Percentiles rank a stretch among this genome's conserved stretches.
Conservation (phyloP, 2,329 filamentous ascomycete genomes). For the Rhinocladiella mackenziei region DNA sequence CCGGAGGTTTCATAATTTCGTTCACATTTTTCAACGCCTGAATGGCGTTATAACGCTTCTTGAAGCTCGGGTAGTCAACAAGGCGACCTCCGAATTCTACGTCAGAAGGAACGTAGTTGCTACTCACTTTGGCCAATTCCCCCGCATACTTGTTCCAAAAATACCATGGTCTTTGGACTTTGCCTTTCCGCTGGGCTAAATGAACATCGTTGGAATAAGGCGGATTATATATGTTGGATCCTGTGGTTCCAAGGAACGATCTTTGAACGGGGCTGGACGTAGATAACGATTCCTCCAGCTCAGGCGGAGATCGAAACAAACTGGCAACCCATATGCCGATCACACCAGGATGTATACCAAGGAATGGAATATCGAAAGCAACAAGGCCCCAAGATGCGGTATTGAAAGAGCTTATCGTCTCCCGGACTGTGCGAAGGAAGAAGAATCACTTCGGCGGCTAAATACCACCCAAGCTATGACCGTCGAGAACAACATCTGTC, state of each 20-base stretch:
- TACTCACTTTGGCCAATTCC: slow-evolving; percentile 65
- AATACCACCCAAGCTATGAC: slow-evolving; percentile 87
- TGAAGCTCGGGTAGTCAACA: slow-evolving; percentile 69
- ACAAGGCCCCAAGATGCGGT: slow-evolving; percentile 76
- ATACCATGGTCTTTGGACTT: slow-evolving; percentile 60
- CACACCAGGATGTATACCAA: slow-evolving; percentile 85
- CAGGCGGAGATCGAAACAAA: slow-evolving; percentile 58
- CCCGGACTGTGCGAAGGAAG: slow-evolving; percentile 39
- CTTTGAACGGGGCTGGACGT: slow-evolving; percentile 15
- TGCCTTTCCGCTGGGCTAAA: slow-evolving; percentile 64
- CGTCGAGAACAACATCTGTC: slow-evolving; percentile 77
- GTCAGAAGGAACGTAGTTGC: slow-evolving; percentile 71
- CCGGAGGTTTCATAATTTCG: slow-evolving; percentile 43
- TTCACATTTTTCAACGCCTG: slow-evolving; percentile 69
- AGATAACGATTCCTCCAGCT: slow-evolving; percentile 19
- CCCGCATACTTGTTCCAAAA: slow-evolving; percentile 80
- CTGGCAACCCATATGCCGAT: slow-evolving; percentile 76
- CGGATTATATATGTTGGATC: slow-evolving; percentile 69
- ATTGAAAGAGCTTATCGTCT: slow-evolving; percentile 52
- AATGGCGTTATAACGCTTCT: slow-evolving; percentile 64
- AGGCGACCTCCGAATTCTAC: slow-evolving; percentile 78
- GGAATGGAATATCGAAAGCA: slow-evolving; percentile 78
- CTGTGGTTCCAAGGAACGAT: slow-evolving; percentile 17
- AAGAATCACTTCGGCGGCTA: slow-evolving; percentile 74
- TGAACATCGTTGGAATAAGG: slow-evolving; percentile 70